Evolutionary conservation across 2,329 filamentous ascomycete genomes (phyloP), one percentile per base, ranked within the genome.

Genomic region (Penicillium polonicum): DNA sequence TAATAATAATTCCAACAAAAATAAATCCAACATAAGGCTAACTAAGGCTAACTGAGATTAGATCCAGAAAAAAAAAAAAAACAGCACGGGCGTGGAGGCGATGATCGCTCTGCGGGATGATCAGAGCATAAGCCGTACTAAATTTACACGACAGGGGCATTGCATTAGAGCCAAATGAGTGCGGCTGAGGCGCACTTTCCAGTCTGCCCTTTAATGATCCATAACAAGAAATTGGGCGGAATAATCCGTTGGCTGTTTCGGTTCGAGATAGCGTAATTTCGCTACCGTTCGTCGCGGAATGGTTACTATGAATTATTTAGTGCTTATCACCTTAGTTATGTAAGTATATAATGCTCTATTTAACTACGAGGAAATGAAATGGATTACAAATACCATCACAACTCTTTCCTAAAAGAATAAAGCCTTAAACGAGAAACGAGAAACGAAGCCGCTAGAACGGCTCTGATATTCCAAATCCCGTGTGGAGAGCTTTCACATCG

Each of bases 21-120:
- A 61, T 52, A 55, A 48, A 52, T 58, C 55, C 60, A 59, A 50
- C 50, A 27, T 54, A 41, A 48, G 41, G 48, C 55, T 55, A 60
- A 60, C 56, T 50, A 15, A 38, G 29, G 49, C 59, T 57, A 62
- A 60, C 59, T 57, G 29, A 57, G 55, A 52, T 65, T 61, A 63
- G 62, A 66, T 66, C 60, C 53, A 52, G 50, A 52, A 60, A 35
- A 35, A 35, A 3, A 29, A 31, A 33, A 60, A 35, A 3, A 35
- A 2, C 21, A 55, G 60, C 62, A 64, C 62, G 58, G 63, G 58
- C 62, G 62, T 61, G 63, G 63, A 62, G 60, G 62, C 45, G 56
- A 55, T 59, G 61, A 65, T 65, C 63, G 61, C 60, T 62, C 48
- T 43, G 29, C 63, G 64, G 64, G 64, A 66, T 58, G 64, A 66